phyloP scores from a whole-genome alignment of 2,329 filamentous ascomycete genomes.

The Fusarium hainanense region DNA sequence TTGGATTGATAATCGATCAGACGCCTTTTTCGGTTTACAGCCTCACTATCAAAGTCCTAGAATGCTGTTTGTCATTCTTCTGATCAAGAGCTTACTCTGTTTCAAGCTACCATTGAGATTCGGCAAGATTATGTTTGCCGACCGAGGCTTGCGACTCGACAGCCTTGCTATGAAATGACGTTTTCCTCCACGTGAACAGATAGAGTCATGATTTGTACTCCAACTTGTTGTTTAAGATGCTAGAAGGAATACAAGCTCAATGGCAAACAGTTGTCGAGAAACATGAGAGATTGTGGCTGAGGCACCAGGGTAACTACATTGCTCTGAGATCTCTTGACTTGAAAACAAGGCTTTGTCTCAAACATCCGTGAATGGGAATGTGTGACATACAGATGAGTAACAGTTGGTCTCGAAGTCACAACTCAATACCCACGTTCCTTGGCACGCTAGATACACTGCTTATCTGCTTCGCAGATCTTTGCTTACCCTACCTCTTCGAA shows the following conservation, averaged over 20 bases:
- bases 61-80: conserved; percentile 9
- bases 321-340: not conserved
- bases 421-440: conserved; percentile 22
- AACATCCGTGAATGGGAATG: conserved; percentile 1
- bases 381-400: conserved; percentile 3
- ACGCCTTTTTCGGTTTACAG: conserved; percentile 20
- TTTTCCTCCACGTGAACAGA: not conserved
- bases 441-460: conserved; percentile 33
- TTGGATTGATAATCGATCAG: conserved; percentile 2
- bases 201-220: not conserved
- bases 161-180: conserved; percentile 15
- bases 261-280: not conserved
- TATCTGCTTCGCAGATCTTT: conserved; percentile 31
- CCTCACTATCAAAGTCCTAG: conserved; percentile 32
- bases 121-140: not conserved
- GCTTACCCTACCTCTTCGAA: conserved; percentile 16
- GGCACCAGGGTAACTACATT: not conserved
- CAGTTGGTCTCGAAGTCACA: conserved; percentile 12
- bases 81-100: not conserved
- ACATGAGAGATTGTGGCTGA: not conserved
- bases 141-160: conserved; percentile 14
- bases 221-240: not conserved
- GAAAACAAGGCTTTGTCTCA: conserved; percentile 6
- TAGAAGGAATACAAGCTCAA: not conserved
- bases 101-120: not conserved